A percentile compares a stretch with the other conserved stretches of the same genome.
These are phyloP conservation scores for Knoxdaviesia capensis DNA, from an alignment of 2,329 filamentous ascomycete genomes.

Conservation along the genomic window DNA sequence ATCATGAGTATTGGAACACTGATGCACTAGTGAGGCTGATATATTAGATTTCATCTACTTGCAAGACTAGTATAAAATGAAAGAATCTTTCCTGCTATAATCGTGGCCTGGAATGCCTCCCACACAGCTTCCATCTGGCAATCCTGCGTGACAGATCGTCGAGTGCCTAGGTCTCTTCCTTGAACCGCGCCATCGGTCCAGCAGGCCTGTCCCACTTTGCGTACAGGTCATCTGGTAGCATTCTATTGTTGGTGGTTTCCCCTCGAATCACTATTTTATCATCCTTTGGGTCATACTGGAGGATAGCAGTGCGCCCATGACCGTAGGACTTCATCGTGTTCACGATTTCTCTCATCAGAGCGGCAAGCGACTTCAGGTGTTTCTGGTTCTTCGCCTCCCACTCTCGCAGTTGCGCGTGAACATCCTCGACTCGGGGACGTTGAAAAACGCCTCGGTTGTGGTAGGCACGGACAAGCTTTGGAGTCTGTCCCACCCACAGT, in stretches of 20 bases:
- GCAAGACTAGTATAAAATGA: too few relatives aligned
- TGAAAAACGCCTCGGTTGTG: constrained; percentile 16
- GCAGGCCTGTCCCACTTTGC: constrained; percentile 7
- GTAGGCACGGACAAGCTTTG: constrained; percentile 23
- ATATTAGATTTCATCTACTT: too few relatives aligned
- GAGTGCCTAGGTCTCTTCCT: too few relatives aligned
- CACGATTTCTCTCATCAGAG: constrained; percentile 13
- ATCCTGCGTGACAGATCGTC: too few relatives aligned
- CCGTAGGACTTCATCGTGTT: constrained; percentile 9
- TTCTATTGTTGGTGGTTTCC: constrained; percentile 4
- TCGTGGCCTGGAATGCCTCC: too few relatives aligned
- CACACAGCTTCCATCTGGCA: too few relatives aligned
- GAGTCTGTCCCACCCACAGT: constrained; percentile 25
- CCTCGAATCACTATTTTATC: constrained; percentile 10
- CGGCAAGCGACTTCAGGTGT: constrained; percentile 12
- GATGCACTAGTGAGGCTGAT: too few relatives aligned
- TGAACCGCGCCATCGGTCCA: too few relatives aligned
- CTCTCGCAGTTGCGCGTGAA: constrained; percentile 10
- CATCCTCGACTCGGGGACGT: constrained; percentile 14
- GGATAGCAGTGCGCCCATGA: constrained; percentile 4
- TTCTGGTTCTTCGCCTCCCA: constrained; percentile 16
- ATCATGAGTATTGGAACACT: too few relatives aligned
- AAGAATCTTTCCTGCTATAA: too few relatives aligned
- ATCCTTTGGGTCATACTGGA: constrained; percentile 8
- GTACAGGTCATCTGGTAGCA: constrained; percentile 14